Percentiles rank a stretch among this genome's conserved stretches.
Evolutionary conservation across 371 early-diverging fungal species (phyloP).

Genomic region (Mortierella sp.): DNA sequence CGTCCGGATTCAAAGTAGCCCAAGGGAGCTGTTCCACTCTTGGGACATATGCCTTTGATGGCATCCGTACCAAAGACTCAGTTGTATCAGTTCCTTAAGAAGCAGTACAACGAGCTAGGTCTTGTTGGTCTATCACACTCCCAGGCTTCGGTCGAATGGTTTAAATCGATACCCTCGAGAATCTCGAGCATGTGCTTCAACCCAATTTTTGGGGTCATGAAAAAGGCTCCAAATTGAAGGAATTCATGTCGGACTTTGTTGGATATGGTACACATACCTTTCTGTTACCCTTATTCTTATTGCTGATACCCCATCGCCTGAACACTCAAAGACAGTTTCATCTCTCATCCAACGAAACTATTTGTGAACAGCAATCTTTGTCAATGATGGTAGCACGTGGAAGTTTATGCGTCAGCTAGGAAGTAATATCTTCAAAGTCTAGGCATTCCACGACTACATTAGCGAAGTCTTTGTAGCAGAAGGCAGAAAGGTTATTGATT

Average conservation of each 20-base stretch:
- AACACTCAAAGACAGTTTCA: background rate
- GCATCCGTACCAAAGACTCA: slow-evolving; percentile 16
- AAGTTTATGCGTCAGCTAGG: slow-evolving; percentile 71
- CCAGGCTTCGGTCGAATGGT: slow-evolving; percentile 21
- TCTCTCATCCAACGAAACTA: background rate
- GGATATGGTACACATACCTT: slow-evolving; percentile 9
- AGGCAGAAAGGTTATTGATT: slow-evolving; percentile 30
- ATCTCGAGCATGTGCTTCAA: slow-evolving; percentile 23
- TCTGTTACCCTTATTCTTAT: too few species aligned
- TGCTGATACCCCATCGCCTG: too few species aligned
- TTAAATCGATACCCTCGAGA: slow-evolving; percentile 15
- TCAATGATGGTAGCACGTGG: slow-evolving; percentile 73
- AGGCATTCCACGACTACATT: slow-evolving; percentile 71
- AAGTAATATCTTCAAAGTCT: slow-evolving; percentile 71
- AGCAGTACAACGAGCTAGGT: slow-evolving; percentile 12
- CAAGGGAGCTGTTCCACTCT: slow-evolving; percentile 19
- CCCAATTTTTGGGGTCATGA: slow-evolving; percentile 28
- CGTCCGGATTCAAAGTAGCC: slow-evolving; percentile 28
- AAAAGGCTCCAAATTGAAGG: slow-evolving; percentile 15
- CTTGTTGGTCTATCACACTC: slow-evolving; percentile 26
- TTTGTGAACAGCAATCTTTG: slow-evolving; percentile 64
- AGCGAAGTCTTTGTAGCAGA: slow-evolving; percentile 60
- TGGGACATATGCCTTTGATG: slow-evolving; percentile 22
- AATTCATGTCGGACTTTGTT: slow-evolving; percentile 16
- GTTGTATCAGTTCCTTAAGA: slow-evolving; percentile 17